Conservation (phyloP, 148 eudicot genomes). For the Silene latifolia region DNA sequence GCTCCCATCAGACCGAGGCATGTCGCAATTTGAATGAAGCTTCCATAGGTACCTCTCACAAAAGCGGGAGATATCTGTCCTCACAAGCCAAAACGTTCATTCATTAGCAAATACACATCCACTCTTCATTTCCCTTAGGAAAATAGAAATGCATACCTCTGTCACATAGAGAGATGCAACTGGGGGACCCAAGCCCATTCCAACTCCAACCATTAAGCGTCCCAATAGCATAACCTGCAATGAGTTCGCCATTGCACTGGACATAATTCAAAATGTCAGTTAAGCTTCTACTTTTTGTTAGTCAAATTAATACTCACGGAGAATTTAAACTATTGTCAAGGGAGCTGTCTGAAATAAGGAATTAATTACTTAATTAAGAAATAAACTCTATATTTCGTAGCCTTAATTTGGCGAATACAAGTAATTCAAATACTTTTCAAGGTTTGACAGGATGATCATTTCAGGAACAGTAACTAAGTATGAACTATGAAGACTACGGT, state of each 20-base stretch:
- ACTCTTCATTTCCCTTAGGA: not conserved
- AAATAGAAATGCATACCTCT: conserved; percentile 51
- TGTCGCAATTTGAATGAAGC: conserved; percentile 91
- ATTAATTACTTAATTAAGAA: not conserved
- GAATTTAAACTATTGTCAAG: not conserved
- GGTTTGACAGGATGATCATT: not conserved
- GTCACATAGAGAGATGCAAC: conserved; percentile 89
- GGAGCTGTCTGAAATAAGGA: not conserved
- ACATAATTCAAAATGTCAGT: conserved; percentile 25
- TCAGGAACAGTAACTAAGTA: not conserved
- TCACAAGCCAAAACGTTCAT: conserved; percentile 1
- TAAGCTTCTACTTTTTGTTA: conserved; percentile 2
- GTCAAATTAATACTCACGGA: not conserved
- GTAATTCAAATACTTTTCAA: not conserved
- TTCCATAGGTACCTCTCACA: conserved; percentile 96
- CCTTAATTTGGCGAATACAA: not conserved
- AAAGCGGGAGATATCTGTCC: conserved; percentile 88
- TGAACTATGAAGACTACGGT: not conserved
- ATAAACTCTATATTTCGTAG: not conserved
- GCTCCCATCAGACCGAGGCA: conserved; percentile 82
- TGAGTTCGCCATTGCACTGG: conserved; percentile 68
- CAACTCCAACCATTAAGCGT: conserved; percentile 78
- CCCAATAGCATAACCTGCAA: conserved; percentile 87
- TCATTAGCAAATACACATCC: conserved; percentile 1
- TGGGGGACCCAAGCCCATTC: conserved; percentile 90